A percentile compares a stretch with the other conserved stretches of the same genome.
Evolutionary conservation across 805 yeast genomes (phyloP).

Genomic region (Yamadazyma sp.): DNA sequence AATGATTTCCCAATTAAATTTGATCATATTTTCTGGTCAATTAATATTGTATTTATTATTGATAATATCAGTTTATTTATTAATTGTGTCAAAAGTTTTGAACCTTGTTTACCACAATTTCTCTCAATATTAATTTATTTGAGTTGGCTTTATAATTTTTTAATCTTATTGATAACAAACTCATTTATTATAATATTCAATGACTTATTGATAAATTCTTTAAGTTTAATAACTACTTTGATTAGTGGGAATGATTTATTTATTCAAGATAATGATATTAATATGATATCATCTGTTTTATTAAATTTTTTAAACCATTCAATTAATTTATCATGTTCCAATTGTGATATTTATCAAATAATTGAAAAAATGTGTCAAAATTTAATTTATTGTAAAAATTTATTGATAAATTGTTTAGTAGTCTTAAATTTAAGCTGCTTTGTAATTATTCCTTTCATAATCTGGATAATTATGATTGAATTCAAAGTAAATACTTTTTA

Average conservation of each 20-base stretch:
- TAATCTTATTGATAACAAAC: slow-evolving; percentile 14
- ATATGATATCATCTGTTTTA: slow-evolving; percentile 17
- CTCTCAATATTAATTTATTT: slow-evolving; percentile 16
- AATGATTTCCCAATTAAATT: slow-evolving; percentile 15
- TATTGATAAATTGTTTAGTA: slow-evolving; percentile 16
- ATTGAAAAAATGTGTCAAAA: slow-evolving; percentile 2
- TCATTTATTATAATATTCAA: slow-evolving; percentile 14
- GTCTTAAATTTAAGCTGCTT: slow-evolving; percentile 19
- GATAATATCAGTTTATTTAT: slow-evolving; percentile 12
- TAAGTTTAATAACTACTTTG: slow-evolving; percentile 4
- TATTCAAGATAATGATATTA: slow-evolving; percentile 7
- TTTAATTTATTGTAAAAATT: slow-evolving; percentile 9
- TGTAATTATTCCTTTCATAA: slow-evolving; percentile 18
- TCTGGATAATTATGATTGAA: slow-evolving; percentile 20
- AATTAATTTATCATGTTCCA: slow-evolving; percentile 6
- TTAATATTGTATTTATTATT: slow-evolving; percentile 13
- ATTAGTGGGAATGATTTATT: slow-evolving; percentile 1
- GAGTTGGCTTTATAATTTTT: slow-evolving; percentile 21
- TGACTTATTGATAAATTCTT: slow-evolving; percentile 21
- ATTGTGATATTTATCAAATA: background rate
- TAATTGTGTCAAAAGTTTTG: too few species aligned
- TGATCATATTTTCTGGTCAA: slow-evolving; percentile 24
- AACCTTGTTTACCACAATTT: slow-evolving; percentile 14
- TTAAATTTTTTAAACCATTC: slow-evolving; percentile 16
- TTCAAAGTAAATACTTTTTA: slow-evolving; percentile 9